These are phyloP conservation scores for Endocladia muricata DNA, from an alignment of 31 red algal species.

Conservation along the genomic window DNA sequence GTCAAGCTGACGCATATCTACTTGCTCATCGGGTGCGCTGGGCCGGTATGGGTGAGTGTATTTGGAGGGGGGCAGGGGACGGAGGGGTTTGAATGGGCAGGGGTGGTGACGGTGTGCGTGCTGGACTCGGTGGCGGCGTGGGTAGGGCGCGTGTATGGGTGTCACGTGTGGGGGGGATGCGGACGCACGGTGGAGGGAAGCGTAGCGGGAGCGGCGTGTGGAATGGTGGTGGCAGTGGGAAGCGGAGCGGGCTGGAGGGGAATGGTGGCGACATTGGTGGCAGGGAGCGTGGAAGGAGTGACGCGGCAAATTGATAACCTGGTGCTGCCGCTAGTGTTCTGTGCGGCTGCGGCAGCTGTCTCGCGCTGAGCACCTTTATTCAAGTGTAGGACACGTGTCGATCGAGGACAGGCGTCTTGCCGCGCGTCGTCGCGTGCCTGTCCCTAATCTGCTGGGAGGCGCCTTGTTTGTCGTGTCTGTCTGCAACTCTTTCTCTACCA, in stretches of 20 bases:
- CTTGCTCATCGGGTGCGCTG: constrained; percentile 38
- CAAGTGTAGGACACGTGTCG: too few species aligned
- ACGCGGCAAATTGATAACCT: constrained; percentile 33
- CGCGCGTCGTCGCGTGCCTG: too few species aligned
- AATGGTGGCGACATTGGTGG: not conserved
- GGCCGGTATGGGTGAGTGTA: constrained; percentile 15
- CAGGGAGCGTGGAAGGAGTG: constrained; percentile 11
- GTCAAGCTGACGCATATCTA: constrained; percentile 73
- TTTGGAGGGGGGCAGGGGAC: not conserved
- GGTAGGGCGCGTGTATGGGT: not conserved
- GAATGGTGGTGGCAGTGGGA: not conserved
- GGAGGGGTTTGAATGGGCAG: too few species aligned
- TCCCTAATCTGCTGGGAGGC: too few species aligned
- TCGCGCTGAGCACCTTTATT: too few species aligned
- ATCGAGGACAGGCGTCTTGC: too few species aligned
- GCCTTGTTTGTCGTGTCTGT: too few species aligned
- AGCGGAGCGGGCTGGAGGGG: not conserved
- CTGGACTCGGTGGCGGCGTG: constrained; percentile 5
- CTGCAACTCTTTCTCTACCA: too few species aligned
- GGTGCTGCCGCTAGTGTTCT: constrained; percentile 15
- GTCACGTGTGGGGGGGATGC: constrained; percentile 2
- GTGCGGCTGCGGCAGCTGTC: constrained; percentile 33
- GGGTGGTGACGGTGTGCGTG: constrained; percentile 34
- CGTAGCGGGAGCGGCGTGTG: constrained; percentile 1
- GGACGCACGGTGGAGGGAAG: constrained; percentile 25